Conservation (phyloP, 1,284 basidiomycete genomes). For the Spongiforma sp. region DNA sequence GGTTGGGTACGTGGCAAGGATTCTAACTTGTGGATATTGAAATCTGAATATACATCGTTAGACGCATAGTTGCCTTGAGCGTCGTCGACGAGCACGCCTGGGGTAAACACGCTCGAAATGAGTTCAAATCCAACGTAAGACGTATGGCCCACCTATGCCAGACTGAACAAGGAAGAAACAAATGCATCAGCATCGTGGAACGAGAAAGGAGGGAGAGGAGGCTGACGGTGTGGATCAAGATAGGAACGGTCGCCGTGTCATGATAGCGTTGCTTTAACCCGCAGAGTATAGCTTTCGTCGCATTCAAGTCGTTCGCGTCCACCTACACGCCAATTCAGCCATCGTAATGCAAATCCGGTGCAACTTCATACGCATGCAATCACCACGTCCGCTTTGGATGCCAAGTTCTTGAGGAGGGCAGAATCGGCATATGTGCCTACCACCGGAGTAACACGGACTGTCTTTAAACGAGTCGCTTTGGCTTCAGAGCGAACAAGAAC, state of each 20-base stretch:
- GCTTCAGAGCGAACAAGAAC: conserved; percentile 46
- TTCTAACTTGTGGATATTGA: conserved; percentile 41
- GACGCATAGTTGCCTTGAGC: conserved; percentile 38
- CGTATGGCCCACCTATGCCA: conserved; percentile 35
- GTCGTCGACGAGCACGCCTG: conserved; percentile 37
- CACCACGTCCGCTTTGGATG: conserved; percentile 52
- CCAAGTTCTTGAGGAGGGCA: conserved; percentile 39
- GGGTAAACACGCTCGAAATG: neutral
- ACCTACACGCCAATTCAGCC: too few relatives aligned
- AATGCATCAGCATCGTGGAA: neutral
- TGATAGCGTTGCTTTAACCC: conserved; percentile 30
- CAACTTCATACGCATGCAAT: conserved; percentile 50
- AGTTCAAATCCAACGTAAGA: neutral
- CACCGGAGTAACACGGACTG: conserved; percentile 42
- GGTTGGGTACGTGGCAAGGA: conserved; percentile 37
- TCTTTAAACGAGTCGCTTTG: conserved; percentile 40
- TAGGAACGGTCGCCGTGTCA: conserved; percentile 22
- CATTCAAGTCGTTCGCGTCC: conserved; percentile 25
- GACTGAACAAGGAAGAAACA: conserved; percentile 32
- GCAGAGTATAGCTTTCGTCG: conserved; percentile 25
- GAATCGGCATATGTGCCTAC: conserved; percentile 47
- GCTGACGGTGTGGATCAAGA: conserved; percentile 39
- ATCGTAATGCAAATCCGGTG: too few relatives aligned
- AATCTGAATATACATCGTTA: conserved; percentile 43
- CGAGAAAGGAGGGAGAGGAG: neutral